Base-by-base conservation (phyloP, 257 asterid species). In the Solanum clarkiae region DNA sequence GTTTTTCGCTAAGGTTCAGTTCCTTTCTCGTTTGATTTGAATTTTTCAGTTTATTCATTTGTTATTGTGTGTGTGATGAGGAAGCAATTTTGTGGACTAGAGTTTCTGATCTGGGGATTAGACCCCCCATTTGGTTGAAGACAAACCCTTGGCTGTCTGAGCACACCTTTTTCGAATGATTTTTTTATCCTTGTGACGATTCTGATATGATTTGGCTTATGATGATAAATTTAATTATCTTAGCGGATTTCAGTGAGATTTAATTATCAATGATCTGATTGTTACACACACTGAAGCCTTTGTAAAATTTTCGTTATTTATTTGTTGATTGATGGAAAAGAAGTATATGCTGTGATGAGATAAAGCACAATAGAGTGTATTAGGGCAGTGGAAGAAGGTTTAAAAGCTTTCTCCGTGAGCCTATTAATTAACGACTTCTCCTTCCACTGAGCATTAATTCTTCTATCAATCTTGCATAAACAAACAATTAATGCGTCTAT, bases 201-300 rank as follows among this genome's bases (percentile, higher is more conserved):
- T n/a, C 0, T n/a, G 13, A n/a, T 62, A 42, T 7, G 1, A 68
- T 66, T 36, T 68, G 92, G 97, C 95, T 89, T 86, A 60, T 92
- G 98, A 93, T 91, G 98, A 95, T 84, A 94, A 84, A 51, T 42
- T 8, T 57, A 83, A 72, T 72, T 87, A 93, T 95, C 98, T 95
- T 95, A 94, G 98, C 97, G 98, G 98, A 95, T 95, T 95, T 95
- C 97, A 89, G 92, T 94, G 98, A 93, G 98, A 83, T 93, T 79
- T 86, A 24, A 81, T 70, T 6, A 87, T 95, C 98, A 68, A 84
- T 91, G 98, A 95, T 93, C 98, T 95, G 91, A 88, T 87, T 95
- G 97, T 95, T 95, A 95, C 98, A 95, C 98, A 94, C 98, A 92
- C 98, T 93, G 97, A 95, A 84, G 97, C 97, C 91, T 71, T 13